Conservation (phyloP, 2,329 filamentous ascomycete genomes). For the Coniella vitis region DNA sequence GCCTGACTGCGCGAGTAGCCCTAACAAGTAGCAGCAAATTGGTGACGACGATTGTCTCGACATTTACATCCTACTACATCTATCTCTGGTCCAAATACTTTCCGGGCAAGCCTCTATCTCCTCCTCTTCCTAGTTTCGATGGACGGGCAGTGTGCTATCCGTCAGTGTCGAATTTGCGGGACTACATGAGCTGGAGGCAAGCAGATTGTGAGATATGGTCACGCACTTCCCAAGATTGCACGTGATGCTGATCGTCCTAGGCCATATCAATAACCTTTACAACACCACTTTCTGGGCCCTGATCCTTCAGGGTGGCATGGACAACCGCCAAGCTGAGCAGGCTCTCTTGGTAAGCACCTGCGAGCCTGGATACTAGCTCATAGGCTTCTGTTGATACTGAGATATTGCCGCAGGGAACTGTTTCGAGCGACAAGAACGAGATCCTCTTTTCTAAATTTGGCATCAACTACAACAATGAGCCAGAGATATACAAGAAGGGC, state of each 20-base stretch:
- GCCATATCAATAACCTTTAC: constrained; percentile 97
- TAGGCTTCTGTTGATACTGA: background rate
- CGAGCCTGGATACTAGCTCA: background rate
- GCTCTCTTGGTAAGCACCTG: constrained; percentile 57
- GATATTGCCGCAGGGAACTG: constrained; percentile 55
- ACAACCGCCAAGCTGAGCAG: constrained; percentile 71
- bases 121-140: constrained; percentile 84
- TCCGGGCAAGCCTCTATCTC: constrained; percentile 59
- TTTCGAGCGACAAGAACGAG: constrained; percentile 89
- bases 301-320: constrained; percentile 70
- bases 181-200: constrained; percentile 97
- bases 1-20: background rate
- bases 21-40: constrained; percentile 59
- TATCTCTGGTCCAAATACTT: constrained; percentile 74
- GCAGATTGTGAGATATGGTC: constrained; percentile 67
- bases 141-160: constrained; percentile 89
- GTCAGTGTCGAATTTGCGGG: constrained; percentile 70
- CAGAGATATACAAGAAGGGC: constrained; percentile 87
- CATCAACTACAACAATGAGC: constrained; percentile 97
- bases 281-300: constrained; percentile 96
- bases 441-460: constrained; percentile 83
- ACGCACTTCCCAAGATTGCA: background rate
- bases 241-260: constrained; percentile 33
- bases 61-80: constrained; percentile 88
- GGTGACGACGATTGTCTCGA: constrained; percentile 83